phyloP scores from a whole-genome alignment of 2,329 filamentous ascomycete species.

The Calonectria hawksworthii region DNA sequence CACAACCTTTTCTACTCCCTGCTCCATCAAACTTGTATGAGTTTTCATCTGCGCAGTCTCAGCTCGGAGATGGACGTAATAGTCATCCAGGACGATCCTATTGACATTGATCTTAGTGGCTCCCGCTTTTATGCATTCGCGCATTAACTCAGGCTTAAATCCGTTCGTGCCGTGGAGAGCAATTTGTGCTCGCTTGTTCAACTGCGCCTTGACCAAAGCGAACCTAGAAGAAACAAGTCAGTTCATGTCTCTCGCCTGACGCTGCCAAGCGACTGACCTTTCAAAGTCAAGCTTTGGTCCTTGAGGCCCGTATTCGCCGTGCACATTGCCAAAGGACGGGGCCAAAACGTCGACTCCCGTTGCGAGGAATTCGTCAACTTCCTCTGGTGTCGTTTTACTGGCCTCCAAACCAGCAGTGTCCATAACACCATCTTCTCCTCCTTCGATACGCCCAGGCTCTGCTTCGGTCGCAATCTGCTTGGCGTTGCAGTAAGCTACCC shows the following conservation, averaged over 20 bases:
- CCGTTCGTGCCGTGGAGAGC: conserved; percentile 63
- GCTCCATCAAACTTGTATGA: neutral
- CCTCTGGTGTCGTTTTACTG: conserved; percentile 74
- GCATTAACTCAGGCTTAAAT: conserved; percentile 64
- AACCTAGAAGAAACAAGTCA: neutral
- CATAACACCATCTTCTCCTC: conserved; percentile 76
- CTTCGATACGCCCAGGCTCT: conserved; percentile 51
- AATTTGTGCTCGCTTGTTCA: neutral
- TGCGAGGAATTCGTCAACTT: conserved; percentile 77
- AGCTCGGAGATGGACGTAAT: conserved; percentile 22
- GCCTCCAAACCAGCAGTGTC: conserved; percentile 65
- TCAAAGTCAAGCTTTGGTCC: conserved; percentile 72
- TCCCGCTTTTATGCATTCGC: conserved; percentile 64
- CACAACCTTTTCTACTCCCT: neutral
- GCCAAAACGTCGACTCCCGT: conserved; percentile 82
- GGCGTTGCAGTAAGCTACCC: conserved; percentile 23
- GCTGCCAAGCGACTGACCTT: neutral
- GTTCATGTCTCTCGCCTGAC: neutral
- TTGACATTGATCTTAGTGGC: conserved; percentile 73
- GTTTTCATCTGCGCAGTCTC: neutral
- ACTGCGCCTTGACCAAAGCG: neutral
- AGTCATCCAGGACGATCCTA: conserved; percentile 60
- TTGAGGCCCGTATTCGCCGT: conserved; percentile 78
- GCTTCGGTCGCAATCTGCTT: conserved; percentile 32
- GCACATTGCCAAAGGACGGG: conserved; percentile 82